Conservation (phyloP, 192 early-diverging fungal genomes). For the Coemansia sp. region DNA sequence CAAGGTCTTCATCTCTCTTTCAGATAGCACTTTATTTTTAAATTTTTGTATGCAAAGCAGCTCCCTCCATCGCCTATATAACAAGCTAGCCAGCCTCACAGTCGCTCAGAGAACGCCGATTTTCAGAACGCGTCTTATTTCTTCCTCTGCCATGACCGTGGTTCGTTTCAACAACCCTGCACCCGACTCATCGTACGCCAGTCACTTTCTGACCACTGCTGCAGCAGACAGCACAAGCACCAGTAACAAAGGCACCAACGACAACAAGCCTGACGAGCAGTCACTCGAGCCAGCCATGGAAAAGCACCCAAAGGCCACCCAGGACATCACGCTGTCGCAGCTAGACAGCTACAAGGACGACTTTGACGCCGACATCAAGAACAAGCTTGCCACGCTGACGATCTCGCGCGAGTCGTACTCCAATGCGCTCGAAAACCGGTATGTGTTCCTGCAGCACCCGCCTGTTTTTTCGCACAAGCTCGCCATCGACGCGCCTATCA, state of each 20-base stretch:
- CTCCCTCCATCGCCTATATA: not conserved
- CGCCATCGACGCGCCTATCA: conserved; percentile 54
- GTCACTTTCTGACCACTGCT: conserved; percentile 26
- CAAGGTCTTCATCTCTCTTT: not conserved
- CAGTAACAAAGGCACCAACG: not conserved
- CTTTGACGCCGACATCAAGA: conserved; percentile 66
- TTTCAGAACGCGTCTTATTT: not conserved
- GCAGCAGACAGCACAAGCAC: conserved; percentile 3
- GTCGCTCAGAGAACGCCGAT: not conserved
- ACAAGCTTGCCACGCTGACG: conserved; percentile 64
- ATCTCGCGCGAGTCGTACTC: conserved; percentile 58
- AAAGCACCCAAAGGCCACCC: conserved; percentile 11
- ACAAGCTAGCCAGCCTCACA: not conserved
- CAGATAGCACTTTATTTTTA: not conserved
- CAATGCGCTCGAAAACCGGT: conserved; percentile 60
- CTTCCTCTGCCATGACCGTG: conserved; percentile 35
- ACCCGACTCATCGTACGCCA: conserved; percentile 35
- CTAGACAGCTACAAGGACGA: conserved; percentile 31
- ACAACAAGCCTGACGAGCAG: not conserved
- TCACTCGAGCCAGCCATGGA: not conserved
- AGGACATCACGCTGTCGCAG: conserved; percentile 21
- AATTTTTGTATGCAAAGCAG: no score
- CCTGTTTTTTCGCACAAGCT: conserved; percentile 47
- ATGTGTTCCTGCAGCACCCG: conserved; percentile 39
- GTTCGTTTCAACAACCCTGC: conserved; percentile 16